Evolutionary conservation across 352 stramenopile genomes (phyloP), one percentile per base, ranked within the genome.

Genomic region (Globisporangium polare): DNA sequence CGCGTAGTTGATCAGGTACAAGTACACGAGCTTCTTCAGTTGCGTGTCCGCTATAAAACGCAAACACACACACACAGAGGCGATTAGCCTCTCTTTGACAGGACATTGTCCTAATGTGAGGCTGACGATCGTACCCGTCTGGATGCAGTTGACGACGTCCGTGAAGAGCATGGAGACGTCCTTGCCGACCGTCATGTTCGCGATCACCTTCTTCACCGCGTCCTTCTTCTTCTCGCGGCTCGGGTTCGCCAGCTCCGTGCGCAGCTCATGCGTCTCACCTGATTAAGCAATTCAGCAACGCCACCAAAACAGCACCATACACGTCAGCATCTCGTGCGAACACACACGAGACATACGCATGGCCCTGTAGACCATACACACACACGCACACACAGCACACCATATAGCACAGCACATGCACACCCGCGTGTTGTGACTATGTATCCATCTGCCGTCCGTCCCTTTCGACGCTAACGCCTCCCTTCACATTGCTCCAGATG

Each of bases 1-100:
- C 74, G 98, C 97, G 78, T 99, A 99, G 83, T 99, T 99, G 77
- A 99, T 99, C 42, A 99, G 76, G 74, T 99, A 99, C 20, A 99
- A 72, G 74, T 99, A 99, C 50, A 99, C 97, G 18, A 99, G 81
- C 69, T 99, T 99, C 77, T 99, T 99, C 43, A 99, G 75, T 72
- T 99, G 97, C 67, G 98, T 98, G 71, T 99, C 98, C 26, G 89
- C 89, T 88, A 26, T 0, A 20, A 24, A 31, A 41, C 42, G 53
- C 26, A 45, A 27, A 52, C 10, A 60, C 20, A 60, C 12, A 52
- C 1, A n/a, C 53, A 29, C 6, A 24, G 18, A 39, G 13, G 1
- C 13, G 33, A 55, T 24, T 49, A 54, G 26, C 10, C 0, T 20
- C 12, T 4, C 2, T 9, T 22, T 29, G 29, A 13, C 2, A 18